Base-by-base conservation (phyloP, 495 filamentous ascomycete genomes). In the Penicillium steckii region DNA sequence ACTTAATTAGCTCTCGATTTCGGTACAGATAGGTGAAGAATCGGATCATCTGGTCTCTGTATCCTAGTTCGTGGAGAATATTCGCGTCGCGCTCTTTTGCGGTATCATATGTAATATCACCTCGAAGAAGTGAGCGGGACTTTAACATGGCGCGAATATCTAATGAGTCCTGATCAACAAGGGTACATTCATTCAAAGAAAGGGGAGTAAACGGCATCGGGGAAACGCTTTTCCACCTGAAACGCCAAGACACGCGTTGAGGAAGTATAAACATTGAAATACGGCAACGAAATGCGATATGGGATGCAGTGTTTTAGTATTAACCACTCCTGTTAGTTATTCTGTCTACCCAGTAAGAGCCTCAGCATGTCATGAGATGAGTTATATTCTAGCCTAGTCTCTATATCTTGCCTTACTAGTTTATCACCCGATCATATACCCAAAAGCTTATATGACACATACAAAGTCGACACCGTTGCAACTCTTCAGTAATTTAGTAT, bases 1-100 rank as follows among this genome's bases (percentile, higher is more conserved):
- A 38, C 42, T 47, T 47, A 22, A 60, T 56, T 12, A 46, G 50
- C 15, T 54, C 22, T 17, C 43, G 53, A 38, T 55, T 55, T n/a
- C 26, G 46, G 25, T 35, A 49, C 33, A 66, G 46, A 44, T 55
- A 44, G 38, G 55, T 38, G 41, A 64, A 64, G 15, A 52, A 66
- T 29, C 29, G 26, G 9, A 30, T 55, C 33, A 59, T 52, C 35
- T 66, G 15, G 42, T 61, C 51, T 25, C 51, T 50, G 43, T 66
- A 68, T 0, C 33, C 19, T 4, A 68, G 37, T 46, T 64, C 46
- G 55, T 61, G 60, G 38, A 66, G 55, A 44, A 66, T 59, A 45
- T 64, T 68, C 18, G 26, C 21, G 25, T 66, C 62, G 21, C 55
- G 9, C 15, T 59, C 53, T 48, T 59, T 61, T 7, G 60, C 62